Evolutionary conservation across 805 yeast genomes (phyloP).

Genomic region (Metschnikowia lochheadii): DNA sequence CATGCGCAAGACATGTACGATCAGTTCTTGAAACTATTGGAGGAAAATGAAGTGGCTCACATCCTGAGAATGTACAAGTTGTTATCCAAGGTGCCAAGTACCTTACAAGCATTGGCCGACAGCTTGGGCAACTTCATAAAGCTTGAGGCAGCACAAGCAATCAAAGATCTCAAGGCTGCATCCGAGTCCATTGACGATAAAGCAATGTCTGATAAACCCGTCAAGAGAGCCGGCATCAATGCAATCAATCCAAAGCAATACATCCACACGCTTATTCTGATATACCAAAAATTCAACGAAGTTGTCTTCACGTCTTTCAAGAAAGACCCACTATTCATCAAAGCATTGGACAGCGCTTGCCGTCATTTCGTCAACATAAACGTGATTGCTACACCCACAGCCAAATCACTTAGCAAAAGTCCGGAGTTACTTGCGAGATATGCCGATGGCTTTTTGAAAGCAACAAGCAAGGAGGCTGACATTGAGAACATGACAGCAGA

Average conservation of each 20-base stretch:
- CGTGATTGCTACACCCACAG: conserved; percentile 66
- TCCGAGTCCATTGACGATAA: conserved; percentile 23
- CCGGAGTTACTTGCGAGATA: conserved; percentile 90
- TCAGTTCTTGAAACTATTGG: conserved; percentile 72
- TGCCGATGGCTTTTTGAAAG: conserved; percentile 77
- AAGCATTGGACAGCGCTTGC: conserved; percentile 87
- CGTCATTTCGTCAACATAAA: conserved; percentile 79
- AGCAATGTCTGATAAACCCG: conserved; percentile 14
- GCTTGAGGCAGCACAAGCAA: conserved; percentile 42
- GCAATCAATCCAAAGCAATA: conserved; percentile 72
- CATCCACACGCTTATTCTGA: conserved; percentile 68
- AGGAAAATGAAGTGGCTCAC: conserved; percentile 66
- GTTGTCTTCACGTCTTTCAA: conserved; percentile 67
- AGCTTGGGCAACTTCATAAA: conserved; percentile 71
- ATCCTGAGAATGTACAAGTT: conserved; percentile 73
- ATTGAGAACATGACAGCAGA: conserved; percentile 73
- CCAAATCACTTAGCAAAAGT: conserved; percentile 65
- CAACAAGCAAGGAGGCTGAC: conserved; percentile 65
- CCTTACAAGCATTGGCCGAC: conserved; percentile 73
- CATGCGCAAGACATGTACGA: conserved; percentile 74
- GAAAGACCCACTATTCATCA: conserved; percentile 72
- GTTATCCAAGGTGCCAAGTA: conserved; percentile 71
- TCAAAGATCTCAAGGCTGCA: conserved; percentile 48
- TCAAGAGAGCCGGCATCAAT: conserved; percentile 19
- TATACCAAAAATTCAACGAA: conserved; percentile 62